Percentiles rank a stretch among this genome's conserved stretches.
Conservation (phyloP, 306 rosid genomes). For the Clitoria ternatea region DNA sequence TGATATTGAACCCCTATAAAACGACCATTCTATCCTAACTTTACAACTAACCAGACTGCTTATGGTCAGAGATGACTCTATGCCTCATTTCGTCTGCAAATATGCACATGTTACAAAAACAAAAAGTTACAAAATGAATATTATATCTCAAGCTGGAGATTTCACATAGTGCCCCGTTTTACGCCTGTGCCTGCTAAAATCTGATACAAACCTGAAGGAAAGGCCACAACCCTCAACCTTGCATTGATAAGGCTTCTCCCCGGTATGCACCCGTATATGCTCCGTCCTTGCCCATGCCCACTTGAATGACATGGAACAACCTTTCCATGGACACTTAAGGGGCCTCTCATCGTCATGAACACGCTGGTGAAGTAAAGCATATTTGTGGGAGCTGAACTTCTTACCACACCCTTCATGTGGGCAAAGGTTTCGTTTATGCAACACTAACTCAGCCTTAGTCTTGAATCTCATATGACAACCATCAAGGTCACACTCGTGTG, state of each 20-base stretch:
- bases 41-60: slow-evolving; percentile 45
- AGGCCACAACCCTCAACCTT: slow-evolving; percentile 86
- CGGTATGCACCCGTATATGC: slow-evolving; percentile 94
- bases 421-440: slow-evolving; percentile 84
- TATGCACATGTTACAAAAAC: slow-evolving; percentile 34
- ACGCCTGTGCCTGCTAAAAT: slow-evolving; percentile 90
- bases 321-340: slow-evolving; percentile 96
- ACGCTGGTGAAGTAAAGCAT: slow-evolving; percentile 77
- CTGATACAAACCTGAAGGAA: slow-evolving; percentile 89
- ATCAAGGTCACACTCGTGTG: slow-evolving; percentile 71
- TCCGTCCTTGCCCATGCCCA: slow-evolving; percentile 99
- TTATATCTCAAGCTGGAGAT: slow-evolving; percentile 34
- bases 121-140: slow-evolving; percentile 22
- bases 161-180: slow-evolving; percentile 81
- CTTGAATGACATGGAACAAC: slow-evolving; percentile 95
- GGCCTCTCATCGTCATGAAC: slow-evolving; percentile 91
- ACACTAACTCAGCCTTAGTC: slow-evolving; percentile 56
- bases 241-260: slow-evolving; percentile 92
- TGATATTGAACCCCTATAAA: slow-evolving; percentile 38
- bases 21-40: slow-evolving; percentile 41
- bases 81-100: slow-evolving; percentile 32
- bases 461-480: slow-evolving; percentile 81
- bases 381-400: slow-evolving; percentile 90
- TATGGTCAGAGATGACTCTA: slow-evolving; percentile 27
- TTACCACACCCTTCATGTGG: slow-evolving; percentile 91